Percentiles rank a stretch among this genome's conserved stretches.
These are phyloP conservation scores for Eragrostis curvula DNA, from an alignment of 176 grass and related monocot genomes.

Conservation along the genomic window DNA sequence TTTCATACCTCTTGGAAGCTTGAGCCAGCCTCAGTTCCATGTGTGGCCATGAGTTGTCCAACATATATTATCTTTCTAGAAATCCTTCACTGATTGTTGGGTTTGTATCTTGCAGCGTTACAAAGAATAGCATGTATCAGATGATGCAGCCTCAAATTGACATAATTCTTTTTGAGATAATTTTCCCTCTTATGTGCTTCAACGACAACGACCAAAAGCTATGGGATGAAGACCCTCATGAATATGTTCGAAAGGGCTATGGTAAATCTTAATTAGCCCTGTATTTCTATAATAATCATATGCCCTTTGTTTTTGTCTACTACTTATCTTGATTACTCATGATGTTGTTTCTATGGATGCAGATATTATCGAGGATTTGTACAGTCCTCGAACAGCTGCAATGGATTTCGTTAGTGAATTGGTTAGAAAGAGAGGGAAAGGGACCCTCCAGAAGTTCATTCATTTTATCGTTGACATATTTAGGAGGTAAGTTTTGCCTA, in stretches of 20 bases:
- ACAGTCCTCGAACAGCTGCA: conserved; percentile 89
- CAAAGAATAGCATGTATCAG: conserved; percentile 93
- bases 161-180: conserved; percentile 88
- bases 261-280: conserved; percentile 55
- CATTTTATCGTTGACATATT: conserved; percentile 93
- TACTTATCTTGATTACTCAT: neutral
- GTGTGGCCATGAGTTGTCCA: neutral
- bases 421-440: conserved; percentile 88
- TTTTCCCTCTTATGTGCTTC: conserved; percentile 98
- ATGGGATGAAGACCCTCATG: conserved; percentile 98
- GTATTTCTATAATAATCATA: conserved; percentile 9
- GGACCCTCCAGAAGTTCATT: conserved; percentile 86
- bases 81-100: conserved; percentile 19
- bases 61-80: neutral
- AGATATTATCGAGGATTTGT: conserved; percentile 98
- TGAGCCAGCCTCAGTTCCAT: neutral
- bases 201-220: conserved; percentile 92
- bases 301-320: conserved; percentile 4
- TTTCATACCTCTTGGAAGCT: too few relatives aligned
- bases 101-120: conserved; percentile 68
- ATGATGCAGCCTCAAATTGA: conserved; percentile 91
- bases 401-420: conserved; percentile 98
- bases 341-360: conserved; percentile 12
- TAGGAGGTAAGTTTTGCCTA: conserved; percentile 54
- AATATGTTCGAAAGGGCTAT: conserved; percentile 98